Percentiles rank a stretch among this genome's conserved stretches.
Conservation (phyloP, 192 early-diverging fungal species). For the Backusella luteola region DNA sequence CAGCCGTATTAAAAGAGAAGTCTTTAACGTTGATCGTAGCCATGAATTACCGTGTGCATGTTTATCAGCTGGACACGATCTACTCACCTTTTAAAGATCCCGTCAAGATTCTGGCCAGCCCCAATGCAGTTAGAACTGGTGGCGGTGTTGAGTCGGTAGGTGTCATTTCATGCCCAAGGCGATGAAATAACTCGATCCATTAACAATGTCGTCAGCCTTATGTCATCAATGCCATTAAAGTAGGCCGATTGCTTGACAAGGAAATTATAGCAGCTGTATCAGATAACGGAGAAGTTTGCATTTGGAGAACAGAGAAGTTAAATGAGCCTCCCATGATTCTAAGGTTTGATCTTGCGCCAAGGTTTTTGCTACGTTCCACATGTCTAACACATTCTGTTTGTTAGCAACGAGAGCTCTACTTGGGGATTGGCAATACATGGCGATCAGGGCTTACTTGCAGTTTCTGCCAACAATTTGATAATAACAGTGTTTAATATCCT, state of each 20-base stretch:
- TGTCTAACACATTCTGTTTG: background rate
- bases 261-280: conserved; percentile 55
- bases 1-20: no score
- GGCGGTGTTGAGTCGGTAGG: background rate
- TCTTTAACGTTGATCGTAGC: conserved; percentile 18
- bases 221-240: conserved; percentile 59
- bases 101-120: conserved; percentile 13
- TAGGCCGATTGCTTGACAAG: conserved; percentile 47
- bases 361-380: background rate
- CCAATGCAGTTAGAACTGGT: conserved; percentile 13
- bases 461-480: conserved; percentile 49
- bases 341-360: conserved; percentile 29
- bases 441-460: conserved; percentile 48
- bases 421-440: conserved; percentile 63
- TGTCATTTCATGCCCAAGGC: background rate
- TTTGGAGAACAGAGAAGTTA: conserved; percentile 49
- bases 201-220: conserved; percentile 5
- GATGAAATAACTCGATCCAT: background rate
- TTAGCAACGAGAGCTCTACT: conserved; percentile 41
- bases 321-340: conserved; percentile 39
- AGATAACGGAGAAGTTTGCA: conserved; percentile 50
- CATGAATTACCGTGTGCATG: conserved; percentile 25
- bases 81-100: conserved; percentile 21
- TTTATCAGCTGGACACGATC: conserved; percentile 32
- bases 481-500: conserved; percentile 44